These are phyloP conservation scores for Fusarium concolor DNA, from an alignment of 2,329 filamentous ascomycete species.

Conservation along the genomic window DNA sequence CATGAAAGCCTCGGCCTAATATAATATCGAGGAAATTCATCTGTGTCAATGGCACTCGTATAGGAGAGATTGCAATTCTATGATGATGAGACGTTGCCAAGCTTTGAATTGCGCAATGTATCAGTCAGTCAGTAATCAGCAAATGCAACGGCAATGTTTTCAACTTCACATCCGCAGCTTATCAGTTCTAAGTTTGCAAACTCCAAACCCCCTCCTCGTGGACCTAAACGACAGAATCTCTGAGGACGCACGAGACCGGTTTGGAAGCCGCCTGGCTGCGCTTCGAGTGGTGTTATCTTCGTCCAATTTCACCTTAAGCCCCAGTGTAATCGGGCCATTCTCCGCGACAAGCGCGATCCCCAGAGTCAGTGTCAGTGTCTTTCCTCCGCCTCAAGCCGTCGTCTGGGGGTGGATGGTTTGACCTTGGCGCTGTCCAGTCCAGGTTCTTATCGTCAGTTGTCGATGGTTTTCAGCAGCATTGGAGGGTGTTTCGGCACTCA, in stretches of 20 bases:
- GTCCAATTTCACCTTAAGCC: constrained; percentile 30
- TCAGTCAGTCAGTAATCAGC: constrained; percentile 4
- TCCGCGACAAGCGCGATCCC: constrained; percentile 47
- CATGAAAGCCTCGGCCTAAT: constrained; percentile 12
- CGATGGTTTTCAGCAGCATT: constrained; percentile 5
- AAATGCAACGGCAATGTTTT: constrained; percentile 5
- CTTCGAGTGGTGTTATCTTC: constrained; percentile 24
- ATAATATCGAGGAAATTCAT: background rate
- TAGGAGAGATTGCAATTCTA: background rate
- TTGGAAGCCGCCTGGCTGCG: constrained; percentile 8
- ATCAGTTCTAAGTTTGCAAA: background rate
- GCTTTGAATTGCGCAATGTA: background rate
- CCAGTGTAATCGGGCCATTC: constrained; percentile 39
- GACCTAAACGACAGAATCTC: constrained; percentile 7
- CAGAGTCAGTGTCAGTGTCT: constrained; percentile 26
- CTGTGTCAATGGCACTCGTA: background rate
- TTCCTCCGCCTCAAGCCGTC: constrained; percentile 32
- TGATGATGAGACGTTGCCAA: background rate
- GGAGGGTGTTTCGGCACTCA: constrained; percentile 17
- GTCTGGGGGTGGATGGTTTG: constrained; percentile 21
- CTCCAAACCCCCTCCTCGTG: constrained; percentile 21
- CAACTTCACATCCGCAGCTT: background rate
- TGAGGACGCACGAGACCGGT: constrained; percentile 29
- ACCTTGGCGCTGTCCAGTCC: constrained; percentile 23
- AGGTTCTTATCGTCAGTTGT: constrained; percentile 38